Conservation (phyloP, 768 basidiomycete species). For the Lyophyllum semitale region DNA sequence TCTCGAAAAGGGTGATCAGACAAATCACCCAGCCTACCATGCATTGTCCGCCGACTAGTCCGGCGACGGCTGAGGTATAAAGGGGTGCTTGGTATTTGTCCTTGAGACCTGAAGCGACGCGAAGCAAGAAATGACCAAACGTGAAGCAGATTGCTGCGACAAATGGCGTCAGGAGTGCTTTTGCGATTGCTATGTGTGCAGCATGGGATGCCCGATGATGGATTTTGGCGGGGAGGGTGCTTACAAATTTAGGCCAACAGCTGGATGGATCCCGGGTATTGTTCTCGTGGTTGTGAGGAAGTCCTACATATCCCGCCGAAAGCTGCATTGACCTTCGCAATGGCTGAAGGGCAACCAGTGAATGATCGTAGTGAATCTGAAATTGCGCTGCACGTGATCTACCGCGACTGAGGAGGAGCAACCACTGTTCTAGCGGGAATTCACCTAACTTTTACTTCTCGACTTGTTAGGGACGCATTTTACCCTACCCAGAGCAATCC, state of each 20-base stretch:
- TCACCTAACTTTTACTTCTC: not conserved
- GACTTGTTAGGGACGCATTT: not conserved
- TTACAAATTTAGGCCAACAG: not conserved
- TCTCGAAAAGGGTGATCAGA: not conserved
- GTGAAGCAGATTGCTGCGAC: not conserved
- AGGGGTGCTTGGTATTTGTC: slow-evolving; percentile 1
- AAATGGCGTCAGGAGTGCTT: not conserved
- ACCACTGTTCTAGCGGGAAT: no score
- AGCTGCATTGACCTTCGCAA: not conserved
- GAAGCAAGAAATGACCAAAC: not conserved
- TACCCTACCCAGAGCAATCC: not conserved
- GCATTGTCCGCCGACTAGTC: slow-evolving; percentile 5
- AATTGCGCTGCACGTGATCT: not conserved
- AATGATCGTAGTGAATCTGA: no score
- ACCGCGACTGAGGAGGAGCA: no score
- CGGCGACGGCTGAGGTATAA: not conserved
- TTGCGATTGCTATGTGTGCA: slow-evolving; percentile 1
- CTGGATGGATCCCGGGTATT: not conserved
- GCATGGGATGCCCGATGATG: not conserved
- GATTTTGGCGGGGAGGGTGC: not conserved
- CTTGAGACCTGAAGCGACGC: not conserved
- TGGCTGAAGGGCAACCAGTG: not conserved
- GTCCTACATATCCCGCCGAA: not conserved
- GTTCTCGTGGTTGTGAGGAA: not conserved
- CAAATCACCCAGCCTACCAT: slow-evolving; percentile 5